Conservation (phyloP, 73 alveolate species). For the Paraurostyla sp. region DNA sequence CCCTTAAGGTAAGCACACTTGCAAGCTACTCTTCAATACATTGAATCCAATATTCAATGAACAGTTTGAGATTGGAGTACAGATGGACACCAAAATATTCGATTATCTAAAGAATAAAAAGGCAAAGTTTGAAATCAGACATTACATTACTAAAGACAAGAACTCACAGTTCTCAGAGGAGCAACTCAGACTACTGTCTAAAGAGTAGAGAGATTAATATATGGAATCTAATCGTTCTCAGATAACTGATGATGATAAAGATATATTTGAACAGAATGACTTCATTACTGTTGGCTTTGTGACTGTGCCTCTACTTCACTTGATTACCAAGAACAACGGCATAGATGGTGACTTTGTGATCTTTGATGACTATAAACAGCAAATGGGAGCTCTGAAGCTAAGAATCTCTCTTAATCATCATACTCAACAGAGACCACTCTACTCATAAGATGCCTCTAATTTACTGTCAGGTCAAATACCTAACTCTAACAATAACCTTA, state of each 20-base stretch:
- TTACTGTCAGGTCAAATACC: neutral
- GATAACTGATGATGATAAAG: constrained; percentile 47
- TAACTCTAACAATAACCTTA: neutral
- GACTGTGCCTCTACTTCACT: constrained; percentile 62
- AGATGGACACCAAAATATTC: constrained; percentile 70
- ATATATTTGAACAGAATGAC: constrained; percentile 39
- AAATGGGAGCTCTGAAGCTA: constrained; percentile 60
- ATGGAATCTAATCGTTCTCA: constrained; percentile 2
- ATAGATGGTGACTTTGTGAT: constrained; percentile 65
- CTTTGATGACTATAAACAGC: constrained; percentile 64
- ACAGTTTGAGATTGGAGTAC: constrained; percentile 15
- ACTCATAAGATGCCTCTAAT: constrained; percentile 33
- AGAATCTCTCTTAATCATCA: constrained; percentile 66
- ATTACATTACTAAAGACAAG: constrained; percentile 32
- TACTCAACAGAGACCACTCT: constrained; percentile 46
- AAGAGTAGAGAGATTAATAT: neutral
- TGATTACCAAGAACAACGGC: constrained; percentile 60
- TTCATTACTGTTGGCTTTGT: constrained; percentile 65
- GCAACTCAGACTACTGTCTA: neutral
- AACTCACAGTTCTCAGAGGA: neutral
- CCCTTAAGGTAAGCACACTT: constrained; percentile 28
- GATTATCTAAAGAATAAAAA: constrained; percentile 61
- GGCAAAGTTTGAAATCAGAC: constrained; percentile 71
- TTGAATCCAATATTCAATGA: constrained; percentile 67
- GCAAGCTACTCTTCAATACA: constrained; percentile 57